A percentile compares a stretch with the other conserved stretches of the same genome.
phyloP scores from a whole-genome alignment of 2,329 filamentous ascomycete genomes.

The Neofusicoccum ribis region DNA sequence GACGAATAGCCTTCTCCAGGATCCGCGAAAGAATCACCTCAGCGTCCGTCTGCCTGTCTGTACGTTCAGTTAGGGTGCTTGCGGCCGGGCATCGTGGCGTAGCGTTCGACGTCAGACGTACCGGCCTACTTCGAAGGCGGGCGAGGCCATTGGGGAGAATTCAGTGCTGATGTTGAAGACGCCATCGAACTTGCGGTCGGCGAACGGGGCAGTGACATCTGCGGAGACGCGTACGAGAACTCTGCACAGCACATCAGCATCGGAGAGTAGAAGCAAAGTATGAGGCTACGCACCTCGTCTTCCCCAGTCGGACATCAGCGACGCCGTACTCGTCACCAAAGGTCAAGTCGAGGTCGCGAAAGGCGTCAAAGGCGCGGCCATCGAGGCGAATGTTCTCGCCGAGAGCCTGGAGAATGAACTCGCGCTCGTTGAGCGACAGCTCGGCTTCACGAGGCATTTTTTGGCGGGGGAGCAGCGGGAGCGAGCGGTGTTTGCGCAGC shows the following conservation, averaged over 20 bases:
- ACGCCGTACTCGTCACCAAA: slow-evolving; percentile 93
- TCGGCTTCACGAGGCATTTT: slow-evolving; percentile 89
- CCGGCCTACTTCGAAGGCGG: slow-evolving; percentile 83
- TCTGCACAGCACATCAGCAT: slow-evolving; percentile 48
- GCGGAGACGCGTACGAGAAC: slow-evolving; percentile 83
- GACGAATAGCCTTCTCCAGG: slow-evolving; percentile 90
- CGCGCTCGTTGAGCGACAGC: slow-evolving; percentile 83
- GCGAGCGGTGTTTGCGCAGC: neutral
- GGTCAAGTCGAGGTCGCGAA: slow-evolving; percentile 71
- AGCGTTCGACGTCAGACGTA: slow-evolving; percentile 36
- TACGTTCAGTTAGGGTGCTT: slow-evolving; percentile 26
- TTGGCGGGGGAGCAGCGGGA: slow-evolving; percentile 27
- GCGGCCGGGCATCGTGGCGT: slow-evolving; percentile 17
- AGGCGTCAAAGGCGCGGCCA: slow-evolving; percentile 77
- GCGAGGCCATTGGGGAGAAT: slow-evolving; percentile 87
- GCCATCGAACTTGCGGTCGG: slow-evolving; percentile 91
- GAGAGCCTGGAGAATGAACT: slow-evolving; percentile 82
- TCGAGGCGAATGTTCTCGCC: slow-evolving; percentile 80
- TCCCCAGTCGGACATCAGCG: slow-evolving; percentile 82
- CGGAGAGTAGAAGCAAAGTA: neutral
- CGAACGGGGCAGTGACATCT: slow-evolving; percentile 80
- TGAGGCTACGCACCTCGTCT: slow-evolving; percentile 68
- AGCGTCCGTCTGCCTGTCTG: slow-evolving; percentile 73
- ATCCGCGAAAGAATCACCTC: slow-evolving; percentile 85
- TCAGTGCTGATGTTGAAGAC: slow-evolving; percentile 91